Conservation (phyloP, 495 filamentous ascomycete genomes). For the Venustampulla echinocandica region DNA sequence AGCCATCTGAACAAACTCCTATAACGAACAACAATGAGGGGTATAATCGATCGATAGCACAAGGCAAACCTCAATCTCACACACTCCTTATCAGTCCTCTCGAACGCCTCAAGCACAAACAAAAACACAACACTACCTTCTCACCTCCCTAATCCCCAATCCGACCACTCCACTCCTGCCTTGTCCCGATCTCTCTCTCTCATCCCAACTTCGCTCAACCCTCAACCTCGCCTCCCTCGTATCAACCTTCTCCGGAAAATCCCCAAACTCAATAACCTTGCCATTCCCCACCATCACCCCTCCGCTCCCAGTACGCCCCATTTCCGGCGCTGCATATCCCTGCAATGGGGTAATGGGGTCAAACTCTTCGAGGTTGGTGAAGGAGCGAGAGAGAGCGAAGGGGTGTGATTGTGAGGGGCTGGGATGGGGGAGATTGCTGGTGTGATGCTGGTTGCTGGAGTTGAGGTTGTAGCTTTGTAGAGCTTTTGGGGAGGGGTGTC, state of each 20-base stretch:
- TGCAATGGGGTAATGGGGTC: background rate
- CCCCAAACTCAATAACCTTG: slow-evolving; percentile 24
- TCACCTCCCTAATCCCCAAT: background rate
- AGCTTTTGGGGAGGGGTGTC: slow-evolving; percentile 1
- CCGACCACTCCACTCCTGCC: background rate
- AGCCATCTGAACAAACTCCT: no score
- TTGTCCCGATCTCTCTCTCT: background rate
- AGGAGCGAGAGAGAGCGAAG: background rate
- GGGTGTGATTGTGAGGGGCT: background rate
- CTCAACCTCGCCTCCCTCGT: slow-evolving; percentile 10
- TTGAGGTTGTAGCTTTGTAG: no score
- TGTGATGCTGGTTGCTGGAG: no score
- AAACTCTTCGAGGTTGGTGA: background rate
- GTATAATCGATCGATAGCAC: no score
- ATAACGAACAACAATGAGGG: no score
- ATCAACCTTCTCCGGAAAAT: slow-evolving; percentile 16
- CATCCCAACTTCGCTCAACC: slow-evolving; percentile 10
- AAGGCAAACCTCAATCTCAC: no score
- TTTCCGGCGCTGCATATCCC: slow-evolving; percentile 7
- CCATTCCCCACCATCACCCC: slow-evolving; percentile 21
- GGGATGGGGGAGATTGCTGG: background rate
- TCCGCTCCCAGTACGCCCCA: slow-evolving; percentile 14
- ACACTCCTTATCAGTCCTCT: no score
- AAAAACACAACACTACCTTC: no score
- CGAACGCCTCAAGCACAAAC: no score